Percentiles rank a stretch among this genome's conserved stretches.
Conservation (phyloP, 2,329 filamentous ascomycete genomes). For the Ophiocordyceps camponoti-floridani region DNA sequence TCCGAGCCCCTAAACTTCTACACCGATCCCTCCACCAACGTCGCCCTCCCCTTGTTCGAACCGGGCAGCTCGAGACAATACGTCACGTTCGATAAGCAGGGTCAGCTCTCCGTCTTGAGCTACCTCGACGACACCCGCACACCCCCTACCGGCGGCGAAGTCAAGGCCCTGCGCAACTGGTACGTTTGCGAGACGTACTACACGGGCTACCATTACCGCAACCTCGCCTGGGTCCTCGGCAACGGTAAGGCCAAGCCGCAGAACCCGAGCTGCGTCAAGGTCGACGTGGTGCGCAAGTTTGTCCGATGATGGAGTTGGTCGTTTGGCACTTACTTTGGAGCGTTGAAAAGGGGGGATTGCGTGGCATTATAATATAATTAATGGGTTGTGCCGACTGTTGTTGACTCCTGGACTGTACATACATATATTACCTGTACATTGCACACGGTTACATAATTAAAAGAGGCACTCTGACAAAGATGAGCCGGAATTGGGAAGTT, state of each 20-base stretch:
- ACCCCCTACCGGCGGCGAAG: constrained; percentile 1
- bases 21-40: constrained; percentile 7
- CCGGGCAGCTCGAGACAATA: constrained; percentile 7
- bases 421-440: too few relatives aligned
- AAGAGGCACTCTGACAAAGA: too few relatives aligned
- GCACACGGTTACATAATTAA: too few relatives aligned
- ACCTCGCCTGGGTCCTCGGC: constrained; percentile 6
- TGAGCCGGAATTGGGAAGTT: too few relatives aligned
- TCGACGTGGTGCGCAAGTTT: constrained; percentile 7
- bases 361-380: too few relatives aligned
- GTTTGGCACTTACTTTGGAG: not conserved
- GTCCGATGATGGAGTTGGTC: not conserved
- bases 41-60: constrained; percentile 6
- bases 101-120: constrained; percentile 3
- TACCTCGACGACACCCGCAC: constrained; percentile 5
- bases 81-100: constrained; percentile 7
- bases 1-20: constrained; percentile 5
- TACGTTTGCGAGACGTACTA: constrained; percentile 6
- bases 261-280: constrained; percentile 8
- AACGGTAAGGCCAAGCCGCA: constrained; percentile 5
- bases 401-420: too few relatives aligned
- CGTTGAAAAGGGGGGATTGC: too few relatives aligned
- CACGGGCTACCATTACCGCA: constrained; percentile 5
- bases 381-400: too few relatives aligned
- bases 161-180: constrained; percentile 5